Base-by-base conservation (phyloP, 768 basidiomycete genomes). In the Pisolithus tinctorius region DNA sequence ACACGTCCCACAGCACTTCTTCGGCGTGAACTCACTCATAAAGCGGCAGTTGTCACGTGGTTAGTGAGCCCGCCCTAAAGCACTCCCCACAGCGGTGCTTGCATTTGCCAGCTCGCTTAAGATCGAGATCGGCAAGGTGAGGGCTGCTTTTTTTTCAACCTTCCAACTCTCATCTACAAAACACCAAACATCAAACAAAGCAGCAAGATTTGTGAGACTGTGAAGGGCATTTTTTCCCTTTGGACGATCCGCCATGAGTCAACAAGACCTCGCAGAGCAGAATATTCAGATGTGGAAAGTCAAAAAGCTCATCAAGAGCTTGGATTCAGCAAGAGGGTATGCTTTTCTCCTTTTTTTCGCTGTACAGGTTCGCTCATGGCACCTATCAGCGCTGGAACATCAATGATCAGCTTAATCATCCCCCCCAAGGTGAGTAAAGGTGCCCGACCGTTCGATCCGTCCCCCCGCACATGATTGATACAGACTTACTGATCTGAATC, bases 211-310 rank as follows among this genome's bases (percentile, higher is more conserved):
- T 16, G 31, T 23, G 45, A 47, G 45, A 47, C 31, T 27, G 23
- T 47, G 17, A 54, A 52, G 50, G 45, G 50, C 38, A 45, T 31
- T 53, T 14, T 14, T 46, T 48, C 42, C 43, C 40, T 52, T 48
- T 53, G 31, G 45, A 34, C 45, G 31, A 62, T 53, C 70, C 77
- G 84, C 66, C 60, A 88, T 88, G 86, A 86, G 81, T 77, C 84
- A 84, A 25, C 41, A n/a, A 74, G 88, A 89, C 68, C 71, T 71
- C 57, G 91, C 91, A 67, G 92, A 94, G 74, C 89, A 93, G 74
- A 94, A 93, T 68, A 94, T 93, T 66, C 89, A 92, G 79, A 89
- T 93, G 84, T 88, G 90, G 94, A 93, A 96, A 75, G 86, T 95
- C 73, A 93, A 94, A 77, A 97, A 96, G 76, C 89, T 98, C 74